These are phyloP conservation scores for Cercospora sesami DNA, from an alignment of 2,329 filamentous ascomycete species.

Conservation along the genomic window DNA sequence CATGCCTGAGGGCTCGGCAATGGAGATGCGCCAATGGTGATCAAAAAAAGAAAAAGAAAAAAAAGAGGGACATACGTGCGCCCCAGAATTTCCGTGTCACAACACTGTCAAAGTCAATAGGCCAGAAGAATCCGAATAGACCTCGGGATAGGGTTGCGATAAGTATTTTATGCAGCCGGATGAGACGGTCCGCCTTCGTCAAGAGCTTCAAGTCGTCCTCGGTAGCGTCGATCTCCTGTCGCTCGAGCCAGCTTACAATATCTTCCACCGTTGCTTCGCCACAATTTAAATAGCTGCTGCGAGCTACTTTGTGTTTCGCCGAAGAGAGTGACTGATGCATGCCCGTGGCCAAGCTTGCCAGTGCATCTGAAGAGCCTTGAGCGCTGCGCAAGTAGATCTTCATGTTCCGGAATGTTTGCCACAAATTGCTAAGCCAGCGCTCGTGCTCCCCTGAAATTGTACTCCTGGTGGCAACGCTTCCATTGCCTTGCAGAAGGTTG, in stretches of 20 bases:
- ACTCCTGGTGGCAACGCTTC: not conserved
- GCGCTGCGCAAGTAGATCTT: not conserved
- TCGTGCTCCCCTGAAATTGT: not conserved
- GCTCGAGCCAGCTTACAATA: not conserved
- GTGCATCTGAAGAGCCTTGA: not conserved
- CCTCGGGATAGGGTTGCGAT: conserved; percentile 12
- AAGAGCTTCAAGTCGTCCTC: not conserved
- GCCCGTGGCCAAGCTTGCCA: not conserved
- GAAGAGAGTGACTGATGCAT: not conserved
- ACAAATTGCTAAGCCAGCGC: not conserved
- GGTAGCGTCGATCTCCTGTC: not conserved
- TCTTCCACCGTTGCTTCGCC: not conserved
- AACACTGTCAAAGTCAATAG: conserved; percentile 13
- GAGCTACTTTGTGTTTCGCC: not conserved
- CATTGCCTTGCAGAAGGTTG: not conserved
- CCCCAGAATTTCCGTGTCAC: conserved; percentile 19
- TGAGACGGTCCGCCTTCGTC: not conserved
- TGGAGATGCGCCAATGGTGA: not conserved
- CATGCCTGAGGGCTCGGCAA: not conserved
- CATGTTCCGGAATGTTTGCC: not conserved
- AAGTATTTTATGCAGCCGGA: not conserved
- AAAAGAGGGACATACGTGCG: conserved; percentile 10
- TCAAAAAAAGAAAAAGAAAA: no score
- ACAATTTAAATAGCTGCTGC: not conserved
- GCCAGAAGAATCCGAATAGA: conserved; percentile 20